These are phyloP conservation scores for Cardamine chenopodiifolia DNA, from an alignment of 345 rosid genomes.

Conservation along the genomic window DNA sequence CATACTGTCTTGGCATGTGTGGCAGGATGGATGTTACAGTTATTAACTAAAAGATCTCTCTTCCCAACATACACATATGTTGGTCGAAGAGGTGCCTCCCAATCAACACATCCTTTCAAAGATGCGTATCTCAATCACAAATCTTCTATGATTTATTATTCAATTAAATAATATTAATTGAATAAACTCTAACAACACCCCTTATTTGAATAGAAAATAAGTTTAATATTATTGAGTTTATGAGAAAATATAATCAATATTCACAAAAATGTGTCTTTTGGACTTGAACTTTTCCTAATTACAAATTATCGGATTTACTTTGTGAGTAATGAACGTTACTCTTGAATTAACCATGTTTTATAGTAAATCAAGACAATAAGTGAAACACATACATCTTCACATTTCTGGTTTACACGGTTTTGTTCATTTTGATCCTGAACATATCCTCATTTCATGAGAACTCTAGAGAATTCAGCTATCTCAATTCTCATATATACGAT, in stretches of 20 bases:
- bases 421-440: not conserved
- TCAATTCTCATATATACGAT: not conserved
- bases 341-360: not conserved
- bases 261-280: not conserved
- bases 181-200: not conserved
- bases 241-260: not conserved
- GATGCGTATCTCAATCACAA: too few species aligned
- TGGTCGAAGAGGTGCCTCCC: too few species aligned
- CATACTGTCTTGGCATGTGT: too few species aligned
- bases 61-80: too few species aligned
- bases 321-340: not conserved
- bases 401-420: not conserved
- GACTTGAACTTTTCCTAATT: not conserved
- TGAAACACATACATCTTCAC: conserved; percentile 9
- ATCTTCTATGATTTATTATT: too few species aligned
- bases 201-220: conserved; percentile 1
- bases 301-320: not conserved
- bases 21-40: too few species aligned
- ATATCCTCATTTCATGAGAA: not conserved
- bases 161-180: too few species aligned
- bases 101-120: too few species aligned
- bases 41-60: too few species aligned
- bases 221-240: not conserved
- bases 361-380: conserved; percentile 5
- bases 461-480: conserved; percentile 12